A percentile compares a stretch with the other conserved stretches of the same genome.
Conservation (phyloP, 176 grass and related monocot species). For the Aegilops sharonensis region DNA sequence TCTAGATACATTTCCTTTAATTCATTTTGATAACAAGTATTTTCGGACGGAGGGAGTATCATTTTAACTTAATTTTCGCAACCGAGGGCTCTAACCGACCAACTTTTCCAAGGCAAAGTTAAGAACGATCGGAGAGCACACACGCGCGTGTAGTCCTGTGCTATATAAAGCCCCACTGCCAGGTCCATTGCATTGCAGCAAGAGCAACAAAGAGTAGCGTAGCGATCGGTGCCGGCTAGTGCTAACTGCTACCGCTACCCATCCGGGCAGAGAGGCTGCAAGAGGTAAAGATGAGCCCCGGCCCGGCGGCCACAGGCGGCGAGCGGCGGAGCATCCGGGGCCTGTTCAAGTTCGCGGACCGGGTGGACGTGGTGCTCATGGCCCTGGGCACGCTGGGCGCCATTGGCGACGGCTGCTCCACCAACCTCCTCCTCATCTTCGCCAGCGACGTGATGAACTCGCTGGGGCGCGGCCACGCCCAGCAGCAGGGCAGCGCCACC, state of each 20-base stretch:
- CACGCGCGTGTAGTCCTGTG: not conserved
- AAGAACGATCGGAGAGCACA: not conserved
- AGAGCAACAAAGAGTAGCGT: not conserved
- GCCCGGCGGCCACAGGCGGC: not conserved
- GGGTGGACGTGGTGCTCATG: conserved; percentile 73
- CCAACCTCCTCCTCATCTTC: conserved; percentile 90
- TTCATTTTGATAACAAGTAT: too few relatives aligned
- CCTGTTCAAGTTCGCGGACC: conserved; percentile 77
- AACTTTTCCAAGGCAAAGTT: conserved; percentile 1
- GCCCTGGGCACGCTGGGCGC: conserved; percentile 72
- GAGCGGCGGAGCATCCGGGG: conserved; percentile 56
- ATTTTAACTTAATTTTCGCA: not conserved
- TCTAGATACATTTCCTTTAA: too few relatives aligned
- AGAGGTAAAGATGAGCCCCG: conserved; percentile 21
- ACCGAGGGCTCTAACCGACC: not conserved
- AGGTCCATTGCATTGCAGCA: conserved; percentile 19
- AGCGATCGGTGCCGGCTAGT: not conserved
- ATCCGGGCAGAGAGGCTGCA: not conserved
- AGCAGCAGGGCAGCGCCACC: not conserved
- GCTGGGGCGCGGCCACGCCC: conserved; percentile 53
- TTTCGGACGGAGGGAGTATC: too few relatives aligned
- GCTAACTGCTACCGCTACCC: not conserved
- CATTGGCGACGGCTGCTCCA: conserved; percentile 87
- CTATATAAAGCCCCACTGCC: conserved; percentile 46
- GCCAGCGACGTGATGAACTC: conserved; percentile 94